phyloP scores from a whole-genome alignment of 305 asterid genomes.

The Ilex paraguariensis region DNA sequence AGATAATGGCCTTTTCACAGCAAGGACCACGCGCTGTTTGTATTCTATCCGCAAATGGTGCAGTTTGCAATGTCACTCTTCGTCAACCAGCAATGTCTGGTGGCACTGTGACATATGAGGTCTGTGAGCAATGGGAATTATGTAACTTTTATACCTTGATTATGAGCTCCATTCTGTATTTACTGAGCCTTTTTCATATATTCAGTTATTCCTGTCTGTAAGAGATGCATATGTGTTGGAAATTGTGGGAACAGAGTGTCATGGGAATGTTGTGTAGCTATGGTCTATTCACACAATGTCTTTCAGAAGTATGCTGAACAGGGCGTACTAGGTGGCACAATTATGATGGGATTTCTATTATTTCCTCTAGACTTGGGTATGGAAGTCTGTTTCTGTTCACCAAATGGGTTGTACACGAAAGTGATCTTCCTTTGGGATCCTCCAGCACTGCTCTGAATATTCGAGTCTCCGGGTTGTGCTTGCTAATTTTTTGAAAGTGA shows the following conservation, averaged over 20 bases:
- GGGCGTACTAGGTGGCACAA: no score
- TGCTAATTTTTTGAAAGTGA: no score
- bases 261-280: neutral
- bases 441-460: no score
- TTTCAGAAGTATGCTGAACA: no score
- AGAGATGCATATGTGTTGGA: neutral
- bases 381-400: no score
- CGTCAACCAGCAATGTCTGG: constrained; percentile 51
- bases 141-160: no score
- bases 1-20: constrained; percentile 50
- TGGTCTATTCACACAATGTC: neutral
- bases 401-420: no score
- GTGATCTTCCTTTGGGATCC: no score
- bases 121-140: constrained; percentile 8
- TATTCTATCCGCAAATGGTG: constrained; percentile 51
- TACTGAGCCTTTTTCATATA: neutral
- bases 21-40: constrained; percentile 45
- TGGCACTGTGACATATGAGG: constrained; percentile 49
- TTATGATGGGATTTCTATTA: no score
- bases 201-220: neutral
- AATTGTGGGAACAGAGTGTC: neutral
- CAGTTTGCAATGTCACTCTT: constrained; percentile 42
- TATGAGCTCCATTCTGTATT: neutral
- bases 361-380: no score
- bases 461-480: no score